Base-by-base conservation (phyloP, 495 filamentous ascomycete genomes). In the Viridothelium virens region DNA sequence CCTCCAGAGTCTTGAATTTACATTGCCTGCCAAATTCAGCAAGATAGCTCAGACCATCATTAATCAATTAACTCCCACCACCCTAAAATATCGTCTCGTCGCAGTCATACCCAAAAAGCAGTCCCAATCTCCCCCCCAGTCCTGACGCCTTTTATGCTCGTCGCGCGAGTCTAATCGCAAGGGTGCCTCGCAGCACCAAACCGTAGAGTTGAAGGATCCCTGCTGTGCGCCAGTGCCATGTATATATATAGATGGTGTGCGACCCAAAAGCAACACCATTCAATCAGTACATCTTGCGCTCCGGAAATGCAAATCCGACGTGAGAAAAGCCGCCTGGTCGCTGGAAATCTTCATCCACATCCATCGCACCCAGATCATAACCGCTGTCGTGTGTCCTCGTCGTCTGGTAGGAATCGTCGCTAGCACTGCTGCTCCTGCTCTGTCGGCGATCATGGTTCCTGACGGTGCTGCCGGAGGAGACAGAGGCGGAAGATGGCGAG, bases 341-440 rank as follows among this genome's bases (percentile, higher is more conserved):
- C 7, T 59, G 53, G 36, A 59, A 59, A 31, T 59, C 53, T 59
- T 59, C 53, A 14, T 59, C 53, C 5, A 59, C 53, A 7, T 59
- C 53, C 53, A 59, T 59, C 7, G 53, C 31, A 36, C 53, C 31
- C 6, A 59, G 53, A 14, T 59, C 53, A 14, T 59, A 59, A 3
- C 53, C 53, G 53, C 53, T 59, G 53, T 59, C 53, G 14, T 59
- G 53, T 59, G 53, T 59, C 31, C 53, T 33, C 31, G 53, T 59
- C 3, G 53, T 59, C 18, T 59, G 53, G 53, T 59, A 59, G 53
- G 53, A 59, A 59, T 59, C 53, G 36, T 59, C 53, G 53, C 53
- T 59, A 5, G 53, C 53, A 36, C 53, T 59, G 31, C 53, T 59
- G 31, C 53, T 59, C 14, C 48, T 36, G 53, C 53, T 59, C 18